These are phyloP conservation scores for Yamadazyma kanchanaburiensis DNA, from an alignment of 1,139 yeast species.

Conservation along the genomic window DNA sequence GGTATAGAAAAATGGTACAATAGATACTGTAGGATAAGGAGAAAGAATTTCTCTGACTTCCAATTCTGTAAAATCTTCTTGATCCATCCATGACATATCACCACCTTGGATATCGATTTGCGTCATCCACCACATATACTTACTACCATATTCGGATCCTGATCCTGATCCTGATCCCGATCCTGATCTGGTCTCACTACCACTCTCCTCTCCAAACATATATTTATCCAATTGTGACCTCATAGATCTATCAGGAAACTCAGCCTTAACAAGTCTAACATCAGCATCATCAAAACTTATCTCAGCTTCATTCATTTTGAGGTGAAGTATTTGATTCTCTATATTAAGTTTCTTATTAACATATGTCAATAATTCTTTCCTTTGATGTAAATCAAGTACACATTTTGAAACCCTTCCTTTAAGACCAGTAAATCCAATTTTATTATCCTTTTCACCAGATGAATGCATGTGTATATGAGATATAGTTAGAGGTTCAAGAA, in stretches of 20 bases:
- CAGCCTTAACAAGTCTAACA: slow-evolving; percentile 65
- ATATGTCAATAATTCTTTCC: slow-evolving; percentile 65
- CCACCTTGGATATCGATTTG: slow-evolving; percentile 35
- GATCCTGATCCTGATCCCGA: slow-evolving; percentile 3
- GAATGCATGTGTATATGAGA: slow-evolving; percentile 70
- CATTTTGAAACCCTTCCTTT: slow-evolving; percentile 70
- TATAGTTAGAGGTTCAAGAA: slow-evolving; percentile 68
- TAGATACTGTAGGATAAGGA: slow-evolving; percentile 53
- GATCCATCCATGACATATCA: slow-evolving; percentile 73
- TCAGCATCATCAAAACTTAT: slow-evolving; percentile 71
- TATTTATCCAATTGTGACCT: slow-evolving; percentile 41
- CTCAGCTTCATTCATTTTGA: slow-evolving; percentile 77
- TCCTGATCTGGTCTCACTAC: slow-evolving; percentile 11
- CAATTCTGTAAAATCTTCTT: slow-evolving; percentile 76
- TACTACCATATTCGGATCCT: slow-evolving; percentile 2
- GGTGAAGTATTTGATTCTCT: slow-evolving; percentile 50
- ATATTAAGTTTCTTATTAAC: slow-evolving; percentile 56
- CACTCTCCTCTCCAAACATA: slow-evolving; percentile 23
- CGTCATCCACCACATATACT: slow-evolving; percentile 15
- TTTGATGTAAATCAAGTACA: slow-evolving; percentile 75
- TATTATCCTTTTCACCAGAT: slow-evolving; percentile 39
- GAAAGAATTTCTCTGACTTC: slow-evolving; percentile 48
- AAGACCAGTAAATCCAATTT: slow-evolving; percentile 69
- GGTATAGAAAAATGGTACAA: slow-evolving; percentile 64
- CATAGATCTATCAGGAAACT: slow-evolving; percentile 56